phyloP scores from a whole-genome alignment of 768 basidiomycete genomes.

The Saitozyma podzolica region DNA sequence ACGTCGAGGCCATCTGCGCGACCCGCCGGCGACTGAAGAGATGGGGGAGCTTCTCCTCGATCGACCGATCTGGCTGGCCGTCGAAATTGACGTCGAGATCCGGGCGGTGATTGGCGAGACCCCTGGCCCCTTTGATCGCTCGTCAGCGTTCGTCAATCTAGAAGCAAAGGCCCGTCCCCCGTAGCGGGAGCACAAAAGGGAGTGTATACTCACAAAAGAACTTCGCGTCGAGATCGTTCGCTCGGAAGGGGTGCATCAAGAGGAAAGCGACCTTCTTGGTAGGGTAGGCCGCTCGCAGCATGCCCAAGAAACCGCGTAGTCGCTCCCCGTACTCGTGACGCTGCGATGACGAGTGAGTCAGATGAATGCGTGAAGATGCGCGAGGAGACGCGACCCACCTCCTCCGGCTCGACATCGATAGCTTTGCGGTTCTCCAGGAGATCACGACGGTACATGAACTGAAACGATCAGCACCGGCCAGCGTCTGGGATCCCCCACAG shows the following conservation, averaged over 20 bases:
- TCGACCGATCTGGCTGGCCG: neutral
- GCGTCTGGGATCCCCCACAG: neutral
- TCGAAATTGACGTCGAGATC: neutral
- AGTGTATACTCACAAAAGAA: neutral
- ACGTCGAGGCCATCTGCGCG: neutral
- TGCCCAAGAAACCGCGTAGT: neutral
- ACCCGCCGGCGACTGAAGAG: neutral
- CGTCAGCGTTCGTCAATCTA: too few species aligned
- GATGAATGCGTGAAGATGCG: neutral
- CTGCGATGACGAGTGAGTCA: neutral
- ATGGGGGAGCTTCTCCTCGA: neutral
- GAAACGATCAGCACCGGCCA: neutral
- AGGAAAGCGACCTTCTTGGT: slow-evolving; percentile 1
- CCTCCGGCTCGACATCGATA: neutral
- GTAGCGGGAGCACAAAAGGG: too few species aligned
- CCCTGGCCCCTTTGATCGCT: neutral
- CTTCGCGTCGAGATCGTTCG: neutral
- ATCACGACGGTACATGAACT: neutral
- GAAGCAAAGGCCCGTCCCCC: too few species aligned
- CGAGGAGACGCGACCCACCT: neutral
- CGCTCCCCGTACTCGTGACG: neutral
- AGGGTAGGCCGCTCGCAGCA: neutral
- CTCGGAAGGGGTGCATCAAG: slow-evolving; percentile 1
- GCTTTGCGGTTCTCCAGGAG: neutral
- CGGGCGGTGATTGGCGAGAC: neutral